Evolutionary conservation across 1,139 yeast genomes (phyloP), one percentile per base, ranked within the genome.

Genomic region (Tardiomyces blankii): DNA sequence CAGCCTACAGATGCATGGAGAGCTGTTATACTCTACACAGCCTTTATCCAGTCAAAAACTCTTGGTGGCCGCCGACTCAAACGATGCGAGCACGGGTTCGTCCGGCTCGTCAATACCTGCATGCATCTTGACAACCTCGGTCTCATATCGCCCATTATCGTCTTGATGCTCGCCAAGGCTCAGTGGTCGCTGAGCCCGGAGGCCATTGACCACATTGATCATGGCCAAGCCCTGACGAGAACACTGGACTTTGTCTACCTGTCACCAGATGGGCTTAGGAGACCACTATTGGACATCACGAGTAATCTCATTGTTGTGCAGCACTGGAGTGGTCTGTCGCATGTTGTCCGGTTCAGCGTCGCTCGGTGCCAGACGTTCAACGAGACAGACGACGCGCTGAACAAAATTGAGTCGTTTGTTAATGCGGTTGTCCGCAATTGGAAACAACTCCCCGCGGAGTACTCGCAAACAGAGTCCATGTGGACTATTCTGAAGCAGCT

Each of bases 401-500:
- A 41, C 5, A 46, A 53, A 2, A 13, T 39, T 11, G 14, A 32
- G 11, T 50, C 23, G 35, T 23, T 50, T 13, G 45, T 25, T 9
- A 43, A 43, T 11, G 27, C 42, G 7, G 45, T 46, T 25, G 16
- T 42, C 2, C 47, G 45, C 39, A 44, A 47, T 14, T 46, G 51
- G 5, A 39, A 44, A 1, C 46, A 46, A 0, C 44, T 46, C 1
- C 12, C 40, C 9, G n/a, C 33, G 11, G 19, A 18, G 11, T 14
- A 13, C 5, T 18, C n/a, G n/a, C 39, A 42, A 11, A 47, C 45
- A 18, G 21, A 47, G 2, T 44, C 39, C 5, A 49, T 54, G 1
- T 55, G 61, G 63, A 54, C 55, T 19, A 55, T 66, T 40, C 58
- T 72, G 58, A 77, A 78, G 51, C 58, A 62, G 12, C 53, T 75